phyloP scores from a whole-genome alignment of 805 yeast genomes.

The Nakazawaea ernobii region DNA sequence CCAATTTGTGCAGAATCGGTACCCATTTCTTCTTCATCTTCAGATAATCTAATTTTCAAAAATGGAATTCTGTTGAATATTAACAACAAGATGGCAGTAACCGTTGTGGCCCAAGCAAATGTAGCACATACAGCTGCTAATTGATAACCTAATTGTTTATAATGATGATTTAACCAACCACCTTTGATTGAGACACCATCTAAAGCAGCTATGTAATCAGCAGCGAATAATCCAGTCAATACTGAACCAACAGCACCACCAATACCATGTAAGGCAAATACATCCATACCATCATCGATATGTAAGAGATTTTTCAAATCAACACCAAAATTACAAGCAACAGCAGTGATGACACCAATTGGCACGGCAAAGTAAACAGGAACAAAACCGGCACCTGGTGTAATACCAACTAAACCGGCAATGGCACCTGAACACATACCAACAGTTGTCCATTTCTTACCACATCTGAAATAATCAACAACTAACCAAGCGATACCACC shows the following conservation, averaged over 20 bases:
- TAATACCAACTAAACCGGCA: constrained; percentile 90
- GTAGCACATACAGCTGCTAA: constrained; percentile 70
- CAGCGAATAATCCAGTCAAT: constrained; percentile 88
- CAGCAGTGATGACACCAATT: constrained; percentile 74
- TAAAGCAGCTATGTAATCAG: constrained; percentile 79
- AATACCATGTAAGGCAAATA: constrained; percentile 88
- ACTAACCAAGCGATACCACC: constrained; percentile 96
- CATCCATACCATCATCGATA: constrained; percentile 94
- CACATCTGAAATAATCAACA: constrained; percentile 80
- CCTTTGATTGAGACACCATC: constrained; percentile 74
- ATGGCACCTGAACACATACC: constrained; percentile 93
- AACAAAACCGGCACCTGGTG: constrained; percentile 96
- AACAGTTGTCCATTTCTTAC: constrained; percentile 87
- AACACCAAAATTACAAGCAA: constrained; percentile 79
- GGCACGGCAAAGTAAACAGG: constrained; percentile 86
- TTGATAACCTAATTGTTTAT: constrained; percentile 81
- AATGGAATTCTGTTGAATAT: constrained; percentile 72
- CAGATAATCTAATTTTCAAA: constrained; percentile 73
- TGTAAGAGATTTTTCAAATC: constrained; percentile 66
- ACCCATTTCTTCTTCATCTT: constrained; percentile 85
- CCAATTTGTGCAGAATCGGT: constrained; percentile 89
- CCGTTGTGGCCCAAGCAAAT: constrained; percentile 68
- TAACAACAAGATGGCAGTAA: constrained; percentile 64
- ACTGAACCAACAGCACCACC: constrained; percentile 86
- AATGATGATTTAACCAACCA: constrained; percentile 87